These are phyloP conservation scores for Mycena metata DNA, from an alignment of 768 basidiomycete species.

Conservation along the genomic window DNA sequence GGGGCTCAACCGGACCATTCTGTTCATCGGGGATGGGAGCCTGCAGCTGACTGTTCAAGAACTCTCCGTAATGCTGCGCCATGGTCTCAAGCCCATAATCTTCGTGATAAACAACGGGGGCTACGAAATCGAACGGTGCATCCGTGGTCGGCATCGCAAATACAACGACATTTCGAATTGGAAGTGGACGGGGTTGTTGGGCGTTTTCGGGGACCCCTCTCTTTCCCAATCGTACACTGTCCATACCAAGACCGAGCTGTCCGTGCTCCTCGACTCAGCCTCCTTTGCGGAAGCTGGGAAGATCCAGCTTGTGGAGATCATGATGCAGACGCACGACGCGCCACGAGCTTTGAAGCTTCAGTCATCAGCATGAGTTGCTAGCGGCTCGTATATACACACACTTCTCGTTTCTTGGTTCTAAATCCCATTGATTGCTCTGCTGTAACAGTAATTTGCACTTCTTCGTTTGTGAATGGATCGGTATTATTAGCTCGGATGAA, in stretches of 20 bases:
- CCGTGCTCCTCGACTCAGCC: slow-evolving; percentile 72
- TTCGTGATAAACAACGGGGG: slow-evolving; percentile 87
- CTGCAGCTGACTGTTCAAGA: slow-evolving; percentile 87
- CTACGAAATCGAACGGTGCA: slow-evolving; percentile 88
- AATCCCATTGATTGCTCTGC: no score
- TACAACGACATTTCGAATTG: slow-evolving; percentile 92
- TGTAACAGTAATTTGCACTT: no score
- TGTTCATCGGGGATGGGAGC: slow-evolving; percentile 90
- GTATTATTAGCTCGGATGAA: no score
- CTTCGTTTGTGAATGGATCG: no score
- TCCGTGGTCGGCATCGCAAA: slow-evolving; percentile 50
- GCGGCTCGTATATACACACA: no score
- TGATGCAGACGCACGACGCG: slow-evolving; percentile 81
- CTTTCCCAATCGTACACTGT: slow-evolving; percentile 75
- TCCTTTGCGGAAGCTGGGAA: slow-evolving; percentile 73
- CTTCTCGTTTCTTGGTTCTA: no score
- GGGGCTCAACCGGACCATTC: slow-evolving; percentile 73
- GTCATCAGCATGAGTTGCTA: no score
- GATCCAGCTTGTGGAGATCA: slow-evolving; percentile 87
- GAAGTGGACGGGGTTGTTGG: slow-evolving; percentile 76
- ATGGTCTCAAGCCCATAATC: slow-evolving; percentile 82
- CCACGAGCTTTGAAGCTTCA: slow-evolving; percentile 64
- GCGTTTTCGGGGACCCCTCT: slow-evolving; percentile 66
- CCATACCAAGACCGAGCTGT: slow-evolving; percentile 74
- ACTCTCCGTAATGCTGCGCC: slow-evolving; percentile 83